A percentile compares a stretch with the other conserved stretches of the same genome.
Evolutionary conservation across 2,329 filamentous ascomycete species (phyloP).

Genomic region (Fusarium sacchari): DNA sequence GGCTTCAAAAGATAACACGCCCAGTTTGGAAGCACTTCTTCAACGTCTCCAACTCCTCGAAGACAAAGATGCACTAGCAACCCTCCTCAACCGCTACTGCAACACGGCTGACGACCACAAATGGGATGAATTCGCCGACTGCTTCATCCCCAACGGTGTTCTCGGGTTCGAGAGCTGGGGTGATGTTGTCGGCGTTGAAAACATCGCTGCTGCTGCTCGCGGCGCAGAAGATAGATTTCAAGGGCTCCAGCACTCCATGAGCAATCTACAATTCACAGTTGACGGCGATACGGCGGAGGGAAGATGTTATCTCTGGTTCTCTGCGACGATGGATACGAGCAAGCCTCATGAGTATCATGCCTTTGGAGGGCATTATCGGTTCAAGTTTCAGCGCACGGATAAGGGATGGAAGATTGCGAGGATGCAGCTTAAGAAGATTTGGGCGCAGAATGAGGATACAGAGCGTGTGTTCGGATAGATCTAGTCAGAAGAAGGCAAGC

Average conservation of each 20-base stretch:
- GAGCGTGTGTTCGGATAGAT: background rate
- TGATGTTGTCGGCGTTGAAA: background rate
- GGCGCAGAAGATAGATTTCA: background rate
- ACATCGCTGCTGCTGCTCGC: background rate
- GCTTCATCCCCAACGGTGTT: background rate
- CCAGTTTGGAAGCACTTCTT: background rate
- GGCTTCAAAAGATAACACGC: background rate
- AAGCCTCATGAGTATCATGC: background rate
- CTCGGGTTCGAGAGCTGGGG: background rate
- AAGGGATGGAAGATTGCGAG: background rate
- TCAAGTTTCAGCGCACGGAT: background rate
- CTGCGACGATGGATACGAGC: background rate
- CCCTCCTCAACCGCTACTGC: background rate
- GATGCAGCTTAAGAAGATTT: background rate
- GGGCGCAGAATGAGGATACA: background rate
- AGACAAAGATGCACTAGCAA: background rate
- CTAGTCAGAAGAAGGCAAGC: accelerated
- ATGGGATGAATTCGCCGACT: background rate
- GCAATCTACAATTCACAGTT: background rate
- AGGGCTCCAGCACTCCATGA: background rate
- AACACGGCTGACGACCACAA: background rate
- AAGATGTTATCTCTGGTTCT: background rate
- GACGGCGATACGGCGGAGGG: background rate
- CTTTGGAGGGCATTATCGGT: background rate
- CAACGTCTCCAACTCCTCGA: background rate